Base-by-base conservation (phyloP, 345 rosid genomes). In the Syzygium jambos region DNA sequence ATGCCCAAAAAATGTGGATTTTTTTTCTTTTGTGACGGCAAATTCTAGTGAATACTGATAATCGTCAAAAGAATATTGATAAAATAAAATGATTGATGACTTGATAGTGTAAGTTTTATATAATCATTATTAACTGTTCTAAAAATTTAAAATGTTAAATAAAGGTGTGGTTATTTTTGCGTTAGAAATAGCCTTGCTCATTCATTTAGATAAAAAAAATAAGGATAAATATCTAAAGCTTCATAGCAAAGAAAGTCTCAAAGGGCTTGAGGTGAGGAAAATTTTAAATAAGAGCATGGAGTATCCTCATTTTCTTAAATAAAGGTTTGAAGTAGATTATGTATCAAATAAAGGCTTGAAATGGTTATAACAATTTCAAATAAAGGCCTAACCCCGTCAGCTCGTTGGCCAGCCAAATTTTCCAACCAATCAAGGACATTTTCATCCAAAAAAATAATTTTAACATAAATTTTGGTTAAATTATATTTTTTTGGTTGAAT, bases 101-200 rank as follows among this genome's bases (percentile, higher is more conserved):
- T 61, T 13, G 38, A 61, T n/a, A 61, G 34, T 61, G 15, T n/a
- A 13, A 61, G 73, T n/a, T 14, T n/a, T 61, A 34, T 7, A 14
- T 5, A 34, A 61, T 8, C 17, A 61, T 61, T 61, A 7, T n/a
- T n/a, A 61, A 61, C 2, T 2, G 0, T 13, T n/a, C 0, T 61
- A 61, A 61, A 61, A 61, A 0, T 61, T 61, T 61, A n/a, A 61
- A n/a, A 61, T 59, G 16, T 11, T 59, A 27, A 59, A 59, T 16
- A 12, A 61, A 13, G 0, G 0, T 0, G 2, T 15, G 9, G 34
- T 43, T 43, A 43, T 6, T n/a, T 61, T 61, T 13, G 7, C 3
- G 17, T n/a, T 61, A 61, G 13, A 3, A 61, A 61, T n/a, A 7
- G 14, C 14, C 38, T 17, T n/a, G 4, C 34, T n/a, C 13, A 7